Conservation (phyloP, 2,329 filamentous ascomycete species). For the Trichocomaceae sp. region DNA sequence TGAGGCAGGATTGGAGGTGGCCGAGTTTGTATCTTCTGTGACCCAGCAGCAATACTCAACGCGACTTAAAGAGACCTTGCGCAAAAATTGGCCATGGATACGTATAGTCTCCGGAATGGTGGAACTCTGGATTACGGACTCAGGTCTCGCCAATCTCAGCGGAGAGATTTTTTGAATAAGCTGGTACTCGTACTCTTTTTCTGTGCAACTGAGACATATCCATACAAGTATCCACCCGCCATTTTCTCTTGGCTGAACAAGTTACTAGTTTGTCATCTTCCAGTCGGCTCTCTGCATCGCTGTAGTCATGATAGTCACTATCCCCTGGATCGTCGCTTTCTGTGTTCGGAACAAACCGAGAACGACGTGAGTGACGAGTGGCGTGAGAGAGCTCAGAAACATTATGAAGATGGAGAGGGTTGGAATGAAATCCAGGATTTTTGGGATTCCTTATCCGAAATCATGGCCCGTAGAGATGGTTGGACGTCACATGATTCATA, state of each 20-base stretch:
- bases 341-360: not conserved
- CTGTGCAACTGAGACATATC: not conserved
- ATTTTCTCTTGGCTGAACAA: not conserved
- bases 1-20: not conserved
- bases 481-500: constrained; percentile 15
- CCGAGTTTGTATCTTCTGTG: not conserved
- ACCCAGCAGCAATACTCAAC: not conserved
- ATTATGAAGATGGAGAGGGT: constrained; percentile 13
- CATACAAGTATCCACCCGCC: not conserved
- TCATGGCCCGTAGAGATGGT: constrained; percentile 14
- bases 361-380: not conserved
- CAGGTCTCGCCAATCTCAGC: not conserved
- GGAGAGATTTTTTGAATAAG: not conserved
- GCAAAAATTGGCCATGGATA: not conserved
- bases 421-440: constrained; percentile 14
- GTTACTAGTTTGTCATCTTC: not conserved
- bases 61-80: constrained; percentile 1
- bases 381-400: constrained; percentile 6
- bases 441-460: constrained; percentile 13
- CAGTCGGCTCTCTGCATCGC: not conserved
- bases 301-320: not conserved
- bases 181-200: not conserved
- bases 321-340: not conserved
- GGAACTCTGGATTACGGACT: not conserved
- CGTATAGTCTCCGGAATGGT: not conserved